Conservation (phyloP, 768 basidiomycete genomes). For the Suillus occidentalis region DNA sequence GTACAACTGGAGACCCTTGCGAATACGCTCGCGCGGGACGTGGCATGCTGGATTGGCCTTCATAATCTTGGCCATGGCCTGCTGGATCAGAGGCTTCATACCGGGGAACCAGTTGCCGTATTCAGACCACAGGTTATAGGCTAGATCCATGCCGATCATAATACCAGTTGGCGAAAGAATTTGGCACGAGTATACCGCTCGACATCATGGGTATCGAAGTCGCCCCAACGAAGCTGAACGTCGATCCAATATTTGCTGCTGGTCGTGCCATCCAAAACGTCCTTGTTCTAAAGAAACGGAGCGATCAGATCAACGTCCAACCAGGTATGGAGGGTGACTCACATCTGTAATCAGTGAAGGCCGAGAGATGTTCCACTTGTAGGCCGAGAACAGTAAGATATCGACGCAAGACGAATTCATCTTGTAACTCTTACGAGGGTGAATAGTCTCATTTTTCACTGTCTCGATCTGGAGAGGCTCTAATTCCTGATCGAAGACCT, state of each 20-base stretch:
- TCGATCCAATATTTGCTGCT: slow-evolving; percentile 99
- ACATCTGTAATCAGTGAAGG: slow-evolving; percentile 95
- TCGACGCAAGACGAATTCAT: slow-evolving; percentile 99
- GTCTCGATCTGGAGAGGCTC: slow-evolving; percentile 99
- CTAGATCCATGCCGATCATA: slow-evolving; percentile 98
- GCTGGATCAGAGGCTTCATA: slow-evolving; percentile 95
- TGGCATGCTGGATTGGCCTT: slow-evolving; percentile 99
- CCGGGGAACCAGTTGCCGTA: slow-evolving; percentile 99
- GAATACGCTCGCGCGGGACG: slow-evolving; percentile 96
- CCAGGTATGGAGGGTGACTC: slow-evolving; percentile 26
- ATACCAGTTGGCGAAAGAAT: slow-evolving; percentile 98
- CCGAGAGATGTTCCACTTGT: slow-evolving; percentile 98
- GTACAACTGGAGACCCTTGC: slow-evolving; percentile 97
- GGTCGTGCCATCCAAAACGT: slow-evolving; percentile 95
- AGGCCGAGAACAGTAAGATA: slow-evolving; percentile 93
- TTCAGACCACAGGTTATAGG: slow-evolving; percentile 97
- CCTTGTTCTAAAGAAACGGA: slow-evolving; percentile 64
- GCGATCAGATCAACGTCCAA: slow-evolving; percentile 11
- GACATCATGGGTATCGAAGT: slow-evolving; percentile 98
- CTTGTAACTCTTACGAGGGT: slow-evolving; percentile 99
- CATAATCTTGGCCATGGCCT: slow-evolving; percentile 99
- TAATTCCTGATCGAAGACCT: slow-evolving; percentile 98
- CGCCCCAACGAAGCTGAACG: slow-evolving; percentile 94
- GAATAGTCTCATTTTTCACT: slow-evolving; percentile 99
- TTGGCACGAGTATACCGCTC: slow-evolving; percentile 98